A percentile compares a stretch with the other conserved stretches of the same genome.
phyloP scores from a whole-genome alignment of 306 rosid species.

The Vigna unguiculata region DNA sequence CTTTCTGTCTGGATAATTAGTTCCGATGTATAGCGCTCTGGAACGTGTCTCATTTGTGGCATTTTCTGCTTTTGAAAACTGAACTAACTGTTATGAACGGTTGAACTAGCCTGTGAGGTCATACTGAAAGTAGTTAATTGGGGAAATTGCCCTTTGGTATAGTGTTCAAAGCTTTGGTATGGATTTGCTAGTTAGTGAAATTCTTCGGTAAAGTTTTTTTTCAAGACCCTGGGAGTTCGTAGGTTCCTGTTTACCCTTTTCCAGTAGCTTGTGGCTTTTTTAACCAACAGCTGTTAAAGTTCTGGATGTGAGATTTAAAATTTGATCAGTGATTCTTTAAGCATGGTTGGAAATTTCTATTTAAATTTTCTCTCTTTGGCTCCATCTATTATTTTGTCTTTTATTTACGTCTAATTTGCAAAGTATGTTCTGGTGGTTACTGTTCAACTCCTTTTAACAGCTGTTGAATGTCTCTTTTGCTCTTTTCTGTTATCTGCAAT shows the following conservation, averaged over 20 bases:
- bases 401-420: neutral
- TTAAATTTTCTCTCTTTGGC: constrained; percentile 2
- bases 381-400: neutral
- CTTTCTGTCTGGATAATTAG: neutral
- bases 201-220: neutral
- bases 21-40: neutral
- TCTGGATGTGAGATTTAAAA: neutral
- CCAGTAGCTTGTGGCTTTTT: neutral
- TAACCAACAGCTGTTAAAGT: neutral
- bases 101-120: neutral
- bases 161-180: constrained; percentile 11
- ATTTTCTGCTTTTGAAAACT: constrained; percentile 3
- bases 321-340: constrained; percentile 17
- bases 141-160: neutral
- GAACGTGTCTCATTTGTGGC: neutral
- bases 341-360: neutral
- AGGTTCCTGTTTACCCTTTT: constrained; percentile 25
- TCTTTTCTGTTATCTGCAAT: constrained; percentile 1
- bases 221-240: neutral
- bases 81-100: neutral
- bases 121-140: constrained; percentile 24
- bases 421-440: constrained; percentile 25
- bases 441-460: neutral
- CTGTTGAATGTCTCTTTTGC: neutral
- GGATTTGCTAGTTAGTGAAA: constrained; percentile 27